Base-by-base conservation (phyloP, 306 rosid genomes). In the Dryas alaskensis region DNA sequence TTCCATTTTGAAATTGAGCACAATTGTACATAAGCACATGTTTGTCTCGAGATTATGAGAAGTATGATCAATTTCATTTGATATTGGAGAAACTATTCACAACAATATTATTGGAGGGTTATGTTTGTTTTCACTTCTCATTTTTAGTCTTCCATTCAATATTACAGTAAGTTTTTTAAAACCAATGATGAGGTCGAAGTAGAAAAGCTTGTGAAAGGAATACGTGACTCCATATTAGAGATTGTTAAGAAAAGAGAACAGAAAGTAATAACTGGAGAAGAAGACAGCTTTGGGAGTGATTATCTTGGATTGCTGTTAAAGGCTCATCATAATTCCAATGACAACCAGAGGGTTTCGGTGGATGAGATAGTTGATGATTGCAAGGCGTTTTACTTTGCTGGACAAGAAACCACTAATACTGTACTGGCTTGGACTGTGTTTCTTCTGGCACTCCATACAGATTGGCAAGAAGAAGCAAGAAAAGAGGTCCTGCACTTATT, bases 401-500 rank as follows among this genome's bases (percentile, higher is more conserved):
- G 80, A 9, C 84, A 80, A 63, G 84, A 75, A 74, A 75, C 80
- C 57, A 69, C 73, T 37, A 69, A 48, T 3, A 54, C 43, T 54
- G 61, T 74, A 69, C 80, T 80, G 19, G 25, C 73, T 14, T 80
- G 84, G 84, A 55, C 77, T 54, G 66, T 75, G 7, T 44, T 69
- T 70, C 76, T 80, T 16, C 75, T 75, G 14, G 68, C 80, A 22
- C 31, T 63, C 42, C 73, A 80, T 11, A 65, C 40, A 3, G 80
- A 80, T 31, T 75, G 84, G 83, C 83, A 80, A 75, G 80, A 80
- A 40, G 63, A 69, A 63, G 84, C 77, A 52, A 80, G 84, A 70
- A 70, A 75, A 14, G 84, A 80, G 47, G 83, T 79, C 4, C 16
- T 59, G 8, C 45, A 51, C 8, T 17, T 73, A 49, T 67, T 79